phyloP scores from a whole-genome alignment of 306 rosid species.

The Cucumis cinereus region DNA sequence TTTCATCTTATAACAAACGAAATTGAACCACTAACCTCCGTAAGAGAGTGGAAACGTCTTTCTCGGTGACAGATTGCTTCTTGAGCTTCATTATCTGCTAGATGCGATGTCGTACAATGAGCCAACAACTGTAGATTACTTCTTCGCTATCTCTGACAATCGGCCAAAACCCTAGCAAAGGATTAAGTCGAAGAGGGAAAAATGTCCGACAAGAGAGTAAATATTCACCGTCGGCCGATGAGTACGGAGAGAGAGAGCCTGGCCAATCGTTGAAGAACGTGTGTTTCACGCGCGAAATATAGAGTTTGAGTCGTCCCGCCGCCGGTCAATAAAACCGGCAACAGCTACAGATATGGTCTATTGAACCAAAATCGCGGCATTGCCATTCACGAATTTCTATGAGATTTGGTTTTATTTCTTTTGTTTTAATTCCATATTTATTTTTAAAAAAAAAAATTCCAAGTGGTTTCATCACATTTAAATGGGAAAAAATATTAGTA shows the following conservation, averaged over 20 bases:
- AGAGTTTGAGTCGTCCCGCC: neutral
- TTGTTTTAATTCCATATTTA: neutral
- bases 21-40: slow-evolving; percentile 28
- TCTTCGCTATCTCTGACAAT: neutral
- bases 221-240: neutral
- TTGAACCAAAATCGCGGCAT: neutral
- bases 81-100: slow-evolving; percentile 7
- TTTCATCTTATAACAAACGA: neutral
- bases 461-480: too few relatives aligned
- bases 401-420: neutral
- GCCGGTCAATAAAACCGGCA: neutral
- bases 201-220: neutral
- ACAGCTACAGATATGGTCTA: neutral
- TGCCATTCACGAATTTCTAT: neutral
- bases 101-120: slow-evolving; percentile 7
- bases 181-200: neutral
- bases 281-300: slow-evolving; percentile 1
- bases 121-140: neutral
- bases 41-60: slow-evolving; percentile 32
- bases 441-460: too few relatives aligned
- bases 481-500: too few relatives aligned
- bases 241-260: neutral
- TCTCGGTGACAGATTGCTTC: slow-evolving; percentile 35
- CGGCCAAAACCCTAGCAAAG: slow-evolving; percentile 21
- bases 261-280: slow-evolving; percentile 3